Evolutionary conservation across 2,329 filamentous ascomycete genomes (phyloP).

Genomic region (Magnaporthiopsis poae): DNA sequence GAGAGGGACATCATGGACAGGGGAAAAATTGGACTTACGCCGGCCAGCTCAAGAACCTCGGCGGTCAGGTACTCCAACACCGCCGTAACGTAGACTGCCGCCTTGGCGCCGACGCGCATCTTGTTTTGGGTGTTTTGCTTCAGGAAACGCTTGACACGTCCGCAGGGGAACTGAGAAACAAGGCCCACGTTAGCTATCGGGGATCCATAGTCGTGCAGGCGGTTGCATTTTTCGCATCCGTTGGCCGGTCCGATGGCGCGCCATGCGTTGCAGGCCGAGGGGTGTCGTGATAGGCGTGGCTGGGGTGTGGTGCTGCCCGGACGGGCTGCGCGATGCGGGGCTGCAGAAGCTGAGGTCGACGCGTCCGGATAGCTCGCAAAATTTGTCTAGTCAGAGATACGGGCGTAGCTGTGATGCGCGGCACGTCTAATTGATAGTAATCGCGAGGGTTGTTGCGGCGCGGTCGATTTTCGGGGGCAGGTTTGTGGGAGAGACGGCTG

Average conservation of each 20-base stretch:
- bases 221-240: constrained; percentile 7
- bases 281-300: not conserved
- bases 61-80: constrained; percentile 97
- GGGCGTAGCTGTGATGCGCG: not conserved
- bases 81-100: constrained; percentile 91
- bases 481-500: not conserved
- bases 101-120: constrained; percentile 98
- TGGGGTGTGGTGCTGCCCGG: not conserved
- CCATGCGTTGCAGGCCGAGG: not conserved
- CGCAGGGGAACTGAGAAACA: constrained; percentile 75
- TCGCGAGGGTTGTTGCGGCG: not conserved
- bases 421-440: not conserved
- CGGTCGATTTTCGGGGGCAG: not conserved
- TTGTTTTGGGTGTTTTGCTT: constrained; percentile 99
- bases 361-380: constrained; percentile 10
- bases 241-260: not conserved
- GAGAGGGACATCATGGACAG: not conserved
- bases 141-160: constrained; percentile 99
- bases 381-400: not conserved
- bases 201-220: not conserved
- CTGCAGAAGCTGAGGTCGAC: constrained; percentile 5
- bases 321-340: not conserved
- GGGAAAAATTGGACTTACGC: constrained; percentile 24
- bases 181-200: not conserved
- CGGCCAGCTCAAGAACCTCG: constrained; percentile 96